phyloP scores from a whole-genome alignment of 2,329 filamentous ascomycete species.

The Pestalotiopsis fici region DNA sequence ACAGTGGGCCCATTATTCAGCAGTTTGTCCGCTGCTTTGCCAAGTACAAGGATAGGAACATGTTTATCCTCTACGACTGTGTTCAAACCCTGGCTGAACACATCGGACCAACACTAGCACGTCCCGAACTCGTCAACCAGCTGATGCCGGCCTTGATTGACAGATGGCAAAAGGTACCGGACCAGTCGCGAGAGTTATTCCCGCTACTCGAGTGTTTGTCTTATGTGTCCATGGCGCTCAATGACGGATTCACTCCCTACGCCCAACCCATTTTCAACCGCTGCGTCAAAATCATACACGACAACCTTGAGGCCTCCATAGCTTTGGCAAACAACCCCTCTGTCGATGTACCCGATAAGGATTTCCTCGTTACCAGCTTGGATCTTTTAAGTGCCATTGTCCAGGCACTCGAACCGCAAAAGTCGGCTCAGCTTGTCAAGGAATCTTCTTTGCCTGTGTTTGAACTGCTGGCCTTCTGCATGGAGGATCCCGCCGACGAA shows the following conservation, averaged over 20 bases:
- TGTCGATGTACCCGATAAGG: slow-evolving; percentile 85
- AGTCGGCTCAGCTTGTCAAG: slow-evolving; percentile 76
- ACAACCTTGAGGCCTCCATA: slow-evolving; percentile 82
- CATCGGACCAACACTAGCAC: slow-evolving; percentile 79
- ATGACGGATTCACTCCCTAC: slow-evolving; percentile 80
- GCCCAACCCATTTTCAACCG: slow-evolving; percentile 83
- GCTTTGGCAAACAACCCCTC: slow-evolving; percentile 67
- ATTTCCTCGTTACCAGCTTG: slow-evolving; percentile 93
- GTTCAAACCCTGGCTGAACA: slow-evolving; percentile 95
- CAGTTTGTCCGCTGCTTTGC: slow-evolving; percentile 92
- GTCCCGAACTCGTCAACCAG: slow-evolving; percentile 76
- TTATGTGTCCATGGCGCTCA: slow-evolving; percentile 87
- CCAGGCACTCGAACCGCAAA: slow-evolving; percentile 76
- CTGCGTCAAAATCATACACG: slow-evolving; percentile 88
- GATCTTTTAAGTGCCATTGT: slow-evolving; percentile 93
- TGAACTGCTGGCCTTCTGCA: slow-evolving; percentile 85
- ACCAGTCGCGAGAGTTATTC: slow-evolving; percentile 91
- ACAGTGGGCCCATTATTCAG: slow-evolving; percentile 84
- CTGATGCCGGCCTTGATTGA: slow-evolving; percentile 92
- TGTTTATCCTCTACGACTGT: slow-evolving; percentile 98
- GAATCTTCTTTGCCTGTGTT: slow-evolving; percentile 83
- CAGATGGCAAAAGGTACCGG: slow-evolving; percentile 82
- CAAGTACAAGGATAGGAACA: slow-evolving; percentile 98
- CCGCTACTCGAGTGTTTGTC: slow-evolving; percentile 95
- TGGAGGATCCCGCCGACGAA: slow-evolving; percentile 89